A percentile compares a stretch with the other conserved stretches of the same genome.
These are phyloP conservation scores for Fusarium agapanthi DNA, from an alignment of 2,329 filamentous ascomycete genomes.

Conservation along the genomic window DNA sequence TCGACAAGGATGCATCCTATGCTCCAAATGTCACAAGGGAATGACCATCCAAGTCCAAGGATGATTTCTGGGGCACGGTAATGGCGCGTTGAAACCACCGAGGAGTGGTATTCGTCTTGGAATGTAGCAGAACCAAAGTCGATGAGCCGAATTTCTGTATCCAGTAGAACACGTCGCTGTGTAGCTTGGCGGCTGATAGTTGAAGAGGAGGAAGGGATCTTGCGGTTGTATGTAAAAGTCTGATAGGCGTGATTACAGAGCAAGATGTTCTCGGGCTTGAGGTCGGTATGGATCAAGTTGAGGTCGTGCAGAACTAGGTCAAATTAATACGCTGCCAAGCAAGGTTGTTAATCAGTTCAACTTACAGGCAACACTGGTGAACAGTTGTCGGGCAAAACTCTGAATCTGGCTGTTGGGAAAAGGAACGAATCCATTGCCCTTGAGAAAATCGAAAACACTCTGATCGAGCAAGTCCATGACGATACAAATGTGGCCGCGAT, in stretches of 20 bases:
- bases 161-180: conserved; percentile 70
- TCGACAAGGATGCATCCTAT: conserved; percentile 78
- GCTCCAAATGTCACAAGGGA: conserved; percentile 77
- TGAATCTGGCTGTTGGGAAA: conserved; percentile 99
- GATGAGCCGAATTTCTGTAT: conserved; percentile 75
- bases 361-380: conserved; percentile 98
- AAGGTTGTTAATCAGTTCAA: conserved; percentile 37
- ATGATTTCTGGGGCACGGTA: conserved; percentile 78
- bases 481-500: conserved; percentile 93
- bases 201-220: conserved; percentile 72
- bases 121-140: conserved; percentile 78
- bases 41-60: conserved; percentile 75
- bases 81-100: conserved; percentile 74
- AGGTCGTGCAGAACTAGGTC: conserved; percentile 87
- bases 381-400: conserved; percentile 91
- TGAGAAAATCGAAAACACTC: conserved; percentile 98
- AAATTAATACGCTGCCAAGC: conserved; percentile 21
- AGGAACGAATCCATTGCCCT: conserved; percentile 92
- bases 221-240: conserved; percentile 75
- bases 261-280: conserved; percentile 77
- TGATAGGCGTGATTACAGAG: conserved; percentile 72
- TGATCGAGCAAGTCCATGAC: conserved; percentile 83
- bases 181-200: conserved; percentile 68
- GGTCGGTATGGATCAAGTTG: conserved; percentile 92
- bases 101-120: conserved; percentile 77